Conservation (phyloP, 2,329 filamentous ascomycete genomes). For the Aureobasidium sp. region DNA sequence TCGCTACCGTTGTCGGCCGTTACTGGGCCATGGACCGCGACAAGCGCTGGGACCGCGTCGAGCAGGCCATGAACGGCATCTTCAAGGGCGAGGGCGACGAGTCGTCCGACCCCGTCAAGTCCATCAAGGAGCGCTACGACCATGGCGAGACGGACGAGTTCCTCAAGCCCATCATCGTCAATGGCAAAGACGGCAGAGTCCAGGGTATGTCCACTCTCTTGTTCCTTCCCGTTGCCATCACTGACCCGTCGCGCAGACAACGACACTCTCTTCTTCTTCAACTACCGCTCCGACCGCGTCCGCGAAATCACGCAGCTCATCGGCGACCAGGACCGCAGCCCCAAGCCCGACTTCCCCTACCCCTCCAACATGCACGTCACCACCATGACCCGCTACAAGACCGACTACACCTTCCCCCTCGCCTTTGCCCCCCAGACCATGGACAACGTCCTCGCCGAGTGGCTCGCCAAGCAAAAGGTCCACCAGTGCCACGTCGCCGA, state of each 20-base stretch:
- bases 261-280: constrained; percentile 99
- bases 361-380: constrained; percentile 80
- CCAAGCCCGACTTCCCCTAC: constrained; percentile 83
- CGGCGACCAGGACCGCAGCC: constrained; percentile 84
- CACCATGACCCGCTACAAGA: constrained; percentile 99
- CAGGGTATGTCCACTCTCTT: constrained; percentile 49
- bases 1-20: constrained; percentile 86
- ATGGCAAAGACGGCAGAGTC: constrained; percentile 75
- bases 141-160: constrained; percentile 93
- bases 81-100: constrained; percentile 80
- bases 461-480: constrained; percentile 78
- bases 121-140: constrained; percentile 79
- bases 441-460: constrained; percentile 97
- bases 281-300: constrained; percentile 97
- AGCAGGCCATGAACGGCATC: constrained; percentile 81
- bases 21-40: constrained; percentile 99
- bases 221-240: neutral
- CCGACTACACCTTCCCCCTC: constrained; percentile 81
- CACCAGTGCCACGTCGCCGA: constrained; percentile 96
- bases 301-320: constrained; percentile 93
- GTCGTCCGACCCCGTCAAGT: constrained; percentile 73
- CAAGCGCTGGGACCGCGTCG: constrained; percentile 95
- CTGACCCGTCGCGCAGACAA: constrained; percentile 48
- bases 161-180: constrained; percentile 92
- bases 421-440: constrained; percentile 93